These are phyloP conservation scores for Ogataea nakhonphanomensis DNA, from an alignment of 805 yeast genomes.

Conservation along the genomic window DNA sequence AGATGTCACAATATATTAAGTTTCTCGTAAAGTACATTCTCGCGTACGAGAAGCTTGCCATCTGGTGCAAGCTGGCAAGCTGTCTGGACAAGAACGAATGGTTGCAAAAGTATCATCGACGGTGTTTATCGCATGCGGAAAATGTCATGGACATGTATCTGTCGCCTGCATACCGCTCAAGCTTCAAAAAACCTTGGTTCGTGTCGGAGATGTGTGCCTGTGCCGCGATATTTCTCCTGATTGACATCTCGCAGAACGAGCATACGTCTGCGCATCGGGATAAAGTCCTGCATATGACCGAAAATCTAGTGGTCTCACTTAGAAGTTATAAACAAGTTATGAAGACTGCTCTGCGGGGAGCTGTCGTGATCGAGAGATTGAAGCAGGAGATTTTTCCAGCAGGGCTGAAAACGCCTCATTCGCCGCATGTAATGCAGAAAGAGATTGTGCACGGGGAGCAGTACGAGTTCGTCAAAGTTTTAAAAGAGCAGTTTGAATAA, in stretches of 20 bases:
- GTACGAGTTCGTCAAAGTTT: too few species aligned
- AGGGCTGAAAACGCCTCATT: too few species aligned
- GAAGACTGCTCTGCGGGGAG: conserved; percentile 26
- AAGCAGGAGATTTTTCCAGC: too few species aligned
- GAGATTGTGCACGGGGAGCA: too few species aligned
- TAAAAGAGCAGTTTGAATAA: too few species aligned
- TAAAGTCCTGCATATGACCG: background rate
- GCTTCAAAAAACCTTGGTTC: conserved; percentile 16
- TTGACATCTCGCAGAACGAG: conserved; percentile 20
- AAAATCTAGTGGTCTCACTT: conserved; percentile 11
- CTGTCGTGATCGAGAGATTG: conserved; percentile 20
- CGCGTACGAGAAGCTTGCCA: conserved; percentile 1
- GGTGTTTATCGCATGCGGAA: background rate
- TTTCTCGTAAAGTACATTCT: background rate
- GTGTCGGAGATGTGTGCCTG: conserved; percentile 18
- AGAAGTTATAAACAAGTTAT: conserved; percentile 15
- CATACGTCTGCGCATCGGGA: background rate
- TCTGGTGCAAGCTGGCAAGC: conserved; percentile 5
- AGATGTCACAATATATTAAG: background rate
- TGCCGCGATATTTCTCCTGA: conserved; percentile 22
- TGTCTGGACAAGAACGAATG: conserved; percentile 16
- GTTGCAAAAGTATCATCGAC: conserved; percentile 11
- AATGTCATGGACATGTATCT: background rate
- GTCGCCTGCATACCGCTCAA: conserved; percentile 4
- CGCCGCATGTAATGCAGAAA: too few species aligned